These are phyloP conservation scores for Caloboletus inedulis DNA, from an alignment of 1,284 basidiomycete species.

Conservation along the genomic window DNA sequence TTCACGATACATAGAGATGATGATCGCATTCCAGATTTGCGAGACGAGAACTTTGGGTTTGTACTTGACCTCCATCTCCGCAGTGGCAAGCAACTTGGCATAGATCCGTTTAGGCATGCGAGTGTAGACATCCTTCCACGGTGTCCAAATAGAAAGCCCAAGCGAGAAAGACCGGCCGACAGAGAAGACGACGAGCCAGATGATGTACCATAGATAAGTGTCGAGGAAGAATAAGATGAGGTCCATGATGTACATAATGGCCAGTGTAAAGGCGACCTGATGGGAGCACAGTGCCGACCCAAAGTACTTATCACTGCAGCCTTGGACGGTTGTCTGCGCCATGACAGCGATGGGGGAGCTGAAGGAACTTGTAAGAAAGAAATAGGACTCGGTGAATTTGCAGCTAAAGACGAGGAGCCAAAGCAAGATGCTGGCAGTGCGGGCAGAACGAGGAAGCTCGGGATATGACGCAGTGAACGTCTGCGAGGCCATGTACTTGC, in stretches of 20 bases:
- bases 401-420: slow-evolving; percentile 90
- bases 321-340: slow-evolving; percentile 86
- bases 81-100: slow-evolving; percentile 89
- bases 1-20: slow-evolving; percentile 98
- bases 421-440: slow-evolving; percentile 76
- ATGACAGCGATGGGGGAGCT: slow-evolving; percentile 89
- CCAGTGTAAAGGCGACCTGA: slow-evolving; percentile 85
- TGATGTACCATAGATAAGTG: slow-evolving; percentile 96
- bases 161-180: slow-evolving; percentile 86
- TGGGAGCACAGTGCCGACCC: slow-evolving; percentile 78
- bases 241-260: slow-evolving; percentile 98
- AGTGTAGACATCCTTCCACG: slow-evolving; percentile 95
- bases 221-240: slow-evolving; percentile 94
- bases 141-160: slow-evolving; percentile 95
- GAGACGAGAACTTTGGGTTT: slow-evolving; percentile 98
- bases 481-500: slow-evolving; percentile 95
- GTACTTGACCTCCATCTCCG: slow-evolving; percentile 96
- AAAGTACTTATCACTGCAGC: slow-evolving; percentile 80
- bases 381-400: slow-evolving; percentile 94
- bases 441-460: slow-evolving; percentile 59
- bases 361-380: slow-evolving; percentile 93
- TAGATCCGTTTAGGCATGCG: slow-evolving; percentile 94
- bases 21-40: slow-evolving; percentile 97
- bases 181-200: slow-evolving; percentile 95
- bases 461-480: slow-evolving; percentile 97